These are phyloP conservation scores for Russula lepida DNA, from an alignment of 768 basidiomycete genomes.

Conservation along the genomic window DNA sequence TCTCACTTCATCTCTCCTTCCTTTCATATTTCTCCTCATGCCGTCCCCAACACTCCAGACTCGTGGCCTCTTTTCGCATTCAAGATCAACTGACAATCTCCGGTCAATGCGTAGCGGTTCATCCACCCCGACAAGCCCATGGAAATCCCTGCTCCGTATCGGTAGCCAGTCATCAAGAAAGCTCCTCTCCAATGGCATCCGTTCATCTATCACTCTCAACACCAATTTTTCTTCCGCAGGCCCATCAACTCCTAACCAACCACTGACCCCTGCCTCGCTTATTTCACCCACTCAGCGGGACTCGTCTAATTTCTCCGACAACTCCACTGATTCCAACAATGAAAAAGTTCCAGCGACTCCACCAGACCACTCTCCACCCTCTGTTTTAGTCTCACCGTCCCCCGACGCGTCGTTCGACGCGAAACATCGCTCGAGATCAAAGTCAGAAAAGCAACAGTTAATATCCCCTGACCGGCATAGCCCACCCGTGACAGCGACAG, in stretches of 20 bases:
- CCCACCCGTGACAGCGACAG: slow-evolving; percentile 34
- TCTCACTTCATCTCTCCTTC: neutral
- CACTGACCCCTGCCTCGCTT: slow-evolving; percentile 48
- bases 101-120: slow-evolving; percentile 12
- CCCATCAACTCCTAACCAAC: slow-evolving; percentile 38
- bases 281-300: slow-evolving; percentile 51
- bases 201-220: slow-evolving; percentile 46
- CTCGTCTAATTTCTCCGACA: slow-evolving; percentile 73
- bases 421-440: slow-evolving; percentile 23
- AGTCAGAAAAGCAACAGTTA: slow-evolving; percentile 28
- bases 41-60: slow-evolving; percentile 7
- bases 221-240: slow-evolving; percentile 34
- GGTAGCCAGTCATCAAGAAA: slow-evolving; percentile 58
- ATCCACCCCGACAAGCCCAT: slow-evolving; percentile 29
- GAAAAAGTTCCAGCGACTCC: slow-evolving; percentile 23
- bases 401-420: slow-evolving; percentile 16
- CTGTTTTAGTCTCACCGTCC: slow-evolving; percentile 23
- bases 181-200: slow-evolving; percentile 29
- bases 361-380: slow-evolving; percentile 18
- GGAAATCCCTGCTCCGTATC: slow-evolving; percentile 73
- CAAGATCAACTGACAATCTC: slow-evolving; percentile 21
- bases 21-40: slow-evolving; percentile 6
- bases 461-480: slow-evolving; percentile 27
- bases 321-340: slow-evolving; percentile 62
- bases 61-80: slow-evolving; percentile 11